Evolutionary conservation across 2,329 filamentous ascomycete species (phyloP), one percentile per base, ranked within the genome.

Genomic region (Lachnum nothofagi): DNA sequence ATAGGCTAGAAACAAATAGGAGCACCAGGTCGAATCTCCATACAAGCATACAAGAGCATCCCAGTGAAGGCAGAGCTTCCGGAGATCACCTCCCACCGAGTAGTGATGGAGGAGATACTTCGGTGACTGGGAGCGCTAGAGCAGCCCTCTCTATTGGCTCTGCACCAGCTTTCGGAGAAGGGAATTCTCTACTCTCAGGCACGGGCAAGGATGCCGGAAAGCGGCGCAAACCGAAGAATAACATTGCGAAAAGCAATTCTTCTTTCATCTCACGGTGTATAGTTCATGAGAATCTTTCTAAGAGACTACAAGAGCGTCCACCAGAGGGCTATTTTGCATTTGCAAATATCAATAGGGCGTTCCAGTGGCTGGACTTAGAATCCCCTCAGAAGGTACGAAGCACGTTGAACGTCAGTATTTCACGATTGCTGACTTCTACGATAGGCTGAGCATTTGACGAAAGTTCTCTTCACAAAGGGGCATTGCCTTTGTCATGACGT

Each of bases 211-310:
- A 91, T 62, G 77, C 80, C 34, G 82, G 80, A 56, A 96, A 96
- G 74, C 79, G 82, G 65, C 81, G 85, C 63, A 98, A 98, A 68
- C 93, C 93, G 2, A 98, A 97, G 76, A 97, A 91, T 70, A 97
- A 94, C 67, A 93, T 98, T 67, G 84, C 91, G 44, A 98, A 98
- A 75, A 97, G 90, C 71, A 97, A 95, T 68, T 98, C 93, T 8
- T 95, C 91, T 0, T 98, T 96, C 65, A 93, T 98, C 24, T 96
- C 91, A n/a, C 77, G 93, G 46, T 91, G 96, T 25, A 95, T 97
- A 56, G 84, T 90, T 14, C 88, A 95, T 62, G 93, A 98, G 61
- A 77, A 77, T 4, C 69, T 94, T 46, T 77, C 79, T 19, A 95
- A 93, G 69, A 83, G 87, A 56, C 69, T 97, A 54, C 79, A 81